Base-by-base conservation (phyloP, 192 early-diverging fungal genomes). In the Backusella liffmaniae region DNA sequence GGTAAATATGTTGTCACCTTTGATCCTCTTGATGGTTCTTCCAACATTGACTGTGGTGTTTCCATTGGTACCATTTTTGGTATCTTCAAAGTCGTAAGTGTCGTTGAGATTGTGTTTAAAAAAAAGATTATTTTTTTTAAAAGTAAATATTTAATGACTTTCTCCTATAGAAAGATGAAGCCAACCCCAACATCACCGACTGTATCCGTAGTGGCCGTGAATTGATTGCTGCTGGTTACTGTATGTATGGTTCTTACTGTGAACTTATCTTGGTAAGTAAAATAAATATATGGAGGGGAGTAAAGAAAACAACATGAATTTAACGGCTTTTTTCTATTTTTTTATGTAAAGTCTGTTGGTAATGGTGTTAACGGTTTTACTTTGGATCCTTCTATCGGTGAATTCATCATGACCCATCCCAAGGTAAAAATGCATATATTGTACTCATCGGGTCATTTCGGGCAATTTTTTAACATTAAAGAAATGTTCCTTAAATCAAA, bases 1-100 rank as follows among this genome's bases (percentile, higher is more conserved):
- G 96, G 95, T 73, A 91, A 95, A 82, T 99, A 99, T 88, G 92
- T 92, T 83, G 95, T 99, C 23, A 94, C 94, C 32, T 99, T 99
- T 90, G 97, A 99, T 84, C 97, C 97, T 59, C 89, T 99, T 16
- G 97, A 99, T 82, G 97, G 97, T 68, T 92, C 91, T 73, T 95
- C 93, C 87, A 99, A 99, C 88, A 99, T 99, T 83, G 97, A 99
- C 80, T 96, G 95, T 81, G 97, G 96, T 88, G 96, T 98, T 39
- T 96, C 96, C 21, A 94, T 99, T 39, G 97, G 97, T 83, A 99
- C 97, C 26, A 99, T 99, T 82, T 99, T 99, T 88, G 97, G 97
- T 65, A 96, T 99, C 80, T 99, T 96, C 90, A 89, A 90, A 78
- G 88, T 97, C 73, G 91, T 94, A 87, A 84, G 90, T 62, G 18